phyloP scores from a whole-genome alignment of 352 stramenopile species.

The Phytopythium boreale region DNA sequence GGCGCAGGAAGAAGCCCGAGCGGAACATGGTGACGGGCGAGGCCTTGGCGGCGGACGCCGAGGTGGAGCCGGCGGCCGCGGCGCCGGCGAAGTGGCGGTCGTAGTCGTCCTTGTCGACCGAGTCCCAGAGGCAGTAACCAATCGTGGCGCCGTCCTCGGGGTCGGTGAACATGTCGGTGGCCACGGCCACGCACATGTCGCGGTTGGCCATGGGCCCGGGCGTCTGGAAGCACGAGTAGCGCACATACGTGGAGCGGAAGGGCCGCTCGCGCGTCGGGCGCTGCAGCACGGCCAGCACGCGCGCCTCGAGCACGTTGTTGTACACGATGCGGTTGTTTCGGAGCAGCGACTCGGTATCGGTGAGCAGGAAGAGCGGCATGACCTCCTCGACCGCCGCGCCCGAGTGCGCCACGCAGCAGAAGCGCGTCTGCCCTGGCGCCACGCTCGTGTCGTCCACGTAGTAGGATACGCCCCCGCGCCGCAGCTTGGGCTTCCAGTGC shows the following conservation, averaged over 20 bases:
- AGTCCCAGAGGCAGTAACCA: slow-evolving; percentile 65
- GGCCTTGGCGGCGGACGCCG: not conserved
- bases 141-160: slow-evolving; percentile 37
- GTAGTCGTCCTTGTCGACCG: slow-evolving; percentile 25
- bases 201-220: slow-evolving; percentile 36
- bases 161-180: slow-evolving; percentile 32
- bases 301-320: slow-evolving; percentile 43
- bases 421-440: slow-evolving; percentile 36
- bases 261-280: slow-evolving; percentile 28
- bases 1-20: slow-evolving; percentile 47
- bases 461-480: slow-evolving; percentile 45
- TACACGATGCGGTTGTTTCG: slow-evolving; percentile 45
- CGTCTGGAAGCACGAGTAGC: slow-evolving; percentile 30
- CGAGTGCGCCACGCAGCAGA: slow-evolving; percentile 50
- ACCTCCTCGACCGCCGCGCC: slow-evolving; percentile 34
- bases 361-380: slow-evolving; percentile 47
- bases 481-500: slow-evolving; percentile 41
- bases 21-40: slow-evolving; percentile 33
- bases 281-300: slow-evolving; percentile 36
- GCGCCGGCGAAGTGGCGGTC: slow-evolving; percentile 21
- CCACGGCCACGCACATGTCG: slow-evolving; percentile 28
- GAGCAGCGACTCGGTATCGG: slow-evolving; percentile 30
- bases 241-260: slow-evolving; percentile 34
- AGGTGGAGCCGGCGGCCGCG: not conserved
- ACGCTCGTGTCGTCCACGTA: slow-evolving; percentile 44